A percentile compares a stretch with the other conserved stretches of the same genome.
Conservation (phyloP, 2,329 filamentous ascomycete species). For the Pleomassaria siparia region DNA sequence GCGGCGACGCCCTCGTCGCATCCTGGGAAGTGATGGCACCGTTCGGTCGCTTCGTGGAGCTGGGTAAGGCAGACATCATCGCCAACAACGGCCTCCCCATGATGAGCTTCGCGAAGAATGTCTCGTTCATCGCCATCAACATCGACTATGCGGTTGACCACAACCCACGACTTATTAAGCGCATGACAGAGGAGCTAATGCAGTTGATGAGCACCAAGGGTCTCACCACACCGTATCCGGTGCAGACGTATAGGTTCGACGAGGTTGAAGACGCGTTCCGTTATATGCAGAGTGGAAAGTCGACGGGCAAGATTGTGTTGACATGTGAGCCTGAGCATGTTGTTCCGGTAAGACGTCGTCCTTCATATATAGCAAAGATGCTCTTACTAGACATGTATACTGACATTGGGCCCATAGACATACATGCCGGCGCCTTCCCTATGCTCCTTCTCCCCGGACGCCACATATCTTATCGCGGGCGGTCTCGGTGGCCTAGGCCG, state of each 20-base stretch:
- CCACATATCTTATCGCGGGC: constrained; percentile 13
- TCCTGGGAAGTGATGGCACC: constrained; percentile 27
- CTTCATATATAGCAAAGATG: constrained; percentile 17
- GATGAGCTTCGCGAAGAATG: background rate
- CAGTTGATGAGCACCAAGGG: background rate
- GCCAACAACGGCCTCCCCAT: constrained; percentile 4
- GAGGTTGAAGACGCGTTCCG: background rate
- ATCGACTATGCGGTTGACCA: constrained; percentile 14
- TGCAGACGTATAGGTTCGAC: background rate
- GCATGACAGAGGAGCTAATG: background rate
- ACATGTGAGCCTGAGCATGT: background rate
- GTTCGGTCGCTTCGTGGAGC: constrained; percentile 26
- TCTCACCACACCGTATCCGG: background rate
- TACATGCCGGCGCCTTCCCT: background rate
- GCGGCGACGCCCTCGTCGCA: constrained; percentile 20
- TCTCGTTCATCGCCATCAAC: constrained; percentile 22
- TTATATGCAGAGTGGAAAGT: background rate
- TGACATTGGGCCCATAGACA: background rate
- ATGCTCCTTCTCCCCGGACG: background rate
- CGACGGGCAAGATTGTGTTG: constrained; percentile 9
- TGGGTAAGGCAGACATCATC: constrained; percentile 11
- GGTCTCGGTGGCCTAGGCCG: constrained; percentile 14
- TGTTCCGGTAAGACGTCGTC: background rate
- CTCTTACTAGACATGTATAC: constrained; percentile 6
- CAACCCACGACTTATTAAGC: background rate